phyloP scores from a whole-genome alignment of 352 stramenopile species.

The Globisporangium solare region DNA sequence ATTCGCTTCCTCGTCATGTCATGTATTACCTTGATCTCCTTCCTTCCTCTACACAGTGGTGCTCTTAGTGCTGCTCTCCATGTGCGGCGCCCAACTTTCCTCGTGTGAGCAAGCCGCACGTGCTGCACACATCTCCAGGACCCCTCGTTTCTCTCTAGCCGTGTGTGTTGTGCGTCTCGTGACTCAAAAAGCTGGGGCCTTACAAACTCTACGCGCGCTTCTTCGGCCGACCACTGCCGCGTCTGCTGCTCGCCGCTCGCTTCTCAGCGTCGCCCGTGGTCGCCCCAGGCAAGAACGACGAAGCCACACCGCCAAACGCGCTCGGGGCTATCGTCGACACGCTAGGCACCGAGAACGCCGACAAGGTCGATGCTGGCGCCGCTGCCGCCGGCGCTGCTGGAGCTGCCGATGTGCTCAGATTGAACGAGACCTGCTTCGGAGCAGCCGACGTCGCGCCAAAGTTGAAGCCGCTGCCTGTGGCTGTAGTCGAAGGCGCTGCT shows the following conservation, averaged over 20 bases:
- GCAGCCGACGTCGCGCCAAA: conserved; percentile 24
- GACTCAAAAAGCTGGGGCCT: conserved; percentile 5
- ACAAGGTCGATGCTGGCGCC: conserved; percentile 21
- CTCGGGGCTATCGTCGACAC: conserved; percentile 18
- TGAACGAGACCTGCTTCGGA: conserved; percentile 67
- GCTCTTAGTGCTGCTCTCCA: conserved; percentile 1
- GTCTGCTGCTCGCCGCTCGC: conserved; percentile 14
- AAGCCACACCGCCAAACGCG: conserved; percentile 40
- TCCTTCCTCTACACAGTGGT: conserved; percentile 14
- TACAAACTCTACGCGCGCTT: conserved; percentile 21
- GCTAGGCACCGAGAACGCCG: conserved; percentile 19
- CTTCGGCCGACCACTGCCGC: conserved; percentile 11
- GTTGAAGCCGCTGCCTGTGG: conserved; percentile 29
- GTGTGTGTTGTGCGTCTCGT: background rate
- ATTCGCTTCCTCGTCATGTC: background rate
- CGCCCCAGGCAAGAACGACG: conserved; percentile 36
- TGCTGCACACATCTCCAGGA: too few species aligned
- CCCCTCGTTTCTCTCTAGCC: background rate
- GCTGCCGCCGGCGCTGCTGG: conserved; percentile 20
- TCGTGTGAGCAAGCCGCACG: background rate
- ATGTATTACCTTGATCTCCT: background rate
- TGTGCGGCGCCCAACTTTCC: conserved; percentile 7
- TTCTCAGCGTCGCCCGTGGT: conserved; percentile 8
- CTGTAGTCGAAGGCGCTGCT: conserved; percentile 1
- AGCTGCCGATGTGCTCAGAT: conserved; percentile 23